Percentiles rank a stretch among this genome's conserved stretches.
Conservation (phyloP, 768 basidiomycete species). For the Coprinellus aureogranulatus region DNA sequence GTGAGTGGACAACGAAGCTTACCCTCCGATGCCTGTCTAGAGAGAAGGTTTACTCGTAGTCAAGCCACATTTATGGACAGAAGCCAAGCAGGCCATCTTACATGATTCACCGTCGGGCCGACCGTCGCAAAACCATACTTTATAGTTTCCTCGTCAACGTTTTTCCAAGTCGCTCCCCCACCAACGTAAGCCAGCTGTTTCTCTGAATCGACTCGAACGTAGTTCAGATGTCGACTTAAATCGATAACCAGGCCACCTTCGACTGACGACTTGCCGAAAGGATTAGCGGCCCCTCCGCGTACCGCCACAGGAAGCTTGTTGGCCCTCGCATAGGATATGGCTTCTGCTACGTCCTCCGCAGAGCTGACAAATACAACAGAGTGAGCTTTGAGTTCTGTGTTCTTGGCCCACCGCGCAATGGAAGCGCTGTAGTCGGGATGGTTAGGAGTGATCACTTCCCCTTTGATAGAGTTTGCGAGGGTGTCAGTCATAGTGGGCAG, state of each 20-base stretch:
- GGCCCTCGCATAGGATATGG: slow-evolving; percentile 33
- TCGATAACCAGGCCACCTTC: slow-evolving; percentile 51
- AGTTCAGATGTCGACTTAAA: slow-evolving; percentile 40
- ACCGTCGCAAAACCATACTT: slow-evolving; percentile 48
- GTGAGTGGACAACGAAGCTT: slow-evolving; percentile 8
- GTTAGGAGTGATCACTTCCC: slow-evolving; percentile 39
- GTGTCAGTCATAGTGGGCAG: background rate
- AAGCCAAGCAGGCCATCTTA: slow-evolving; percentile 21
- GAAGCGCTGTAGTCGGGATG: slow-evolving; percentile 35
- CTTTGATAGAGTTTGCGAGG: slow-evolving; percentile 27
- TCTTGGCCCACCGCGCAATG: slow-evolving; percentile 45
- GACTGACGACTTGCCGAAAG: slow-evolving; percentile 40
- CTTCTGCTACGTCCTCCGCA: slow-evolving; percentile 35
- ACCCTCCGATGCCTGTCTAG: slow-evolving; percentile 40
- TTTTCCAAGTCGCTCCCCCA: slow-evolving; percentile 45
- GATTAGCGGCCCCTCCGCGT: slow-evolving; percentile 45
- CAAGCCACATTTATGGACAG: background rate
- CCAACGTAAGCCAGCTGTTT: slow-evolving; percentile 39
- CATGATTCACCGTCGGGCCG: slow-evolving; percentile 47
- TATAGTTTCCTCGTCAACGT: slow-evolving; percentile 42
- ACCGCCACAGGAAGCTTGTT: slow-evolving; percentile 39
- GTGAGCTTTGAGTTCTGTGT: slow-evolving; percentile 35
- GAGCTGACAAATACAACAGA: slow-evolving; percentile 43
- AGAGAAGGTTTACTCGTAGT: background rate
- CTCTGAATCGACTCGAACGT: slow-evolving; percentile 35